Conservation (phyloP, 1,284 basidiomycete genomes). For the Earliella scabrosa region DNA sequence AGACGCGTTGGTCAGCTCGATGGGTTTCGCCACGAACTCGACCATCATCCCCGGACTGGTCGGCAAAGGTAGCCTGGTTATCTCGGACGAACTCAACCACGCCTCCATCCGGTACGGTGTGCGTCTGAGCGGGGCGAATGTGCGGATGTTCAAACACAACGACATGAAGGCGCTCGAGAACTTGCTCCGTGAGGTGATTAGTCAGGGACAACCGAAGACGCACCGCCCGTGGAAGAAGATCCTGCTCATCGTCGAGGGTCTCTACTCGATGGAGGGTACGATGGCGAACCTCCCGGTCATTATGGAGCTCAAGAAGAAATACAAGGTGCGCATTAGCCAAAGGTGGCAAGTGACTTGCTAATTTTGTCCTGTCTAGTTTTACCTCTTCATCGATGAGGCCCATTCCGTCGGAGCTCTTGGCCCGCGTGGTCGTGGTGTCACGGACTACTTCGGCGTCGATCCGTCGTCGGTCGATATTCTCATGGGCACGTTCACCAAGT, state of each 20-base stretch:
- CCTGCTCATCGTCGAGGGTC: constrained; percentile 90
- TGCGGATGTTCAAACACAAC: constrained; percentile 98
- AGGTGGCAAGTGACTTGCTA: neutral
- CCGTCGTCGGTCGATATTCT: constrained; percentile 88
- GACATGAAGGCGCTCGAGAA: constrained; percentile 87
- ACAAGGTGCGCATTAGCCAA: constrained; percentile 71
- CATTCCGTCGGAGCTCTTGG: constrained; percentile 97
- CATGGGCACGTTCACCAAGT: constrained; percentile 99
- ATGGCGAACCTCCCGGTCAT: constrained; percentile 86
- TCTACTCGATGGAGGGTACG: constrained; percentile 99
- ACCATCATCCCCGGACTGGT: constrained; percentile 94
- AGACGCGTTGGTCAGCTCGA: constrained; percentile 88
- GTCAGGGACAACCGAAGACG: constrained; percentile 96
- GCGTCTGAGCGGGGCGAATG: constrained; percentile 86
- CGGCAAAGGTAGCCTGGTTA: constrained; percentile 91
- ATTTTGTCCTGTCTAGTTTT: constrained; percentile 67
- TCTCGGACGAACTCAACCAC: constrained; percentile 98
- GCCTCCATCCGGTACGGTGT: constrained; percentile 95
- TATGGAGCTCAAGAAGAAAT: constrained; percentile 90
- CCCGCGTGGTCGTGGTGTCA: constrained; percentile 91
- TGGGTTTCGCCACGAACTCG: constrained; percentile 99
- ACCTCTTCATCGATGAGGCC: constrained; percentile 96
- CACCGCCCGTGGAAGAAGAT: constrained; percentile 99
- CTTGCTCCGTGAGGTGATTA: constrained; percentile 90
- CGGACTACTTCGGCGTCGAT: constrained; percentile 92